Percentiles rank a stretch among this genome's conserved stretches.
Conservation (phyloP, 1,139 yeast species). For the Pichia sorboxylosa region DNA sequence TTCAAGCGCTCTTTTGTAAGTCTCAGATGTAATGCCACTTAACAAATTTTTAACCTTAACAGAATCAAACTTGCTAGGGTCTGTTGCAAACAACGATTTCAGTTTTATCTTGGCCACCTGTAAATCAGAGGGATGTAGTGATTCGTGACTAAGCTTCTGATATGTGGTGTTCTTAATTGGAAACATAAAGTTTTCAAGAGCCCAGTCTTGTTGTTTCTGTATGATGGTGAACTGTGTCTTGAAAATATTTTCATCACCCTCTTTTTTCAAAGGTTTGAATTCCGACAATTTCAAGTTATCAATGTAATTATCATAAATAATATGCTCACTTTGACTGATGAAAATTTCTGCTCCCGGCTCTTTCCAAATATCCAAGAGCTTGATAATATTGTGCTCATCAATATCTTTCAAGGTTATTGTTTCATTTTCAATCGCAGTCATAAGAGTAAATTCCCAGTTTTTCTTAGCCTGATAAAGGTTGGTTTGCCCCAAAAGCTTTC, state of each 20-base stretch:
- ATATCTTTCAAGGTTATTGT: conserved; percentile 34
- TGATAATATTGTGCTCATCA: conserved; percentile 35
- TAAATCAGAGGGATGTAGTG: conserved; percentile 17
- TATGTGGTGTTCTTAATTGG: conserved; percentile 14
- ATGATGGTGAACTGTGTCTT: conserved; percentile 38
- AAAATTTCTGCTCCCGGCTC: conserved; percentile 31
- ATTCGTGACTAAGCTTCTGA: conserved; percentile 9
- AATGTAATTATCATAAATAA: conserved; percentile 22
- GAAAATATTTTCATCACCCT: conserved; percentile 27
- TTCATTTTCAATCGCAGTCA: conserved; percentile 41
- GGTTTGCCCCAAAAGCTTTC: conserved; percentile 46
- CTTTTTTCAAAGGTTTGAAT: conserved; percentile 17
- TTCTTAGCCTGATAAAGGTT: conserved; percentile 42
- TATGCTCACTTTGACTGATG: conserved; percentile 13
- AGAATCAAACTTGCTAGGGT: conserved; percentile 35
- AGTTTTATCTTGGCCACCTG: conserved; percentile 31
- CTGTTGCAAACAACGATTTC: conserved; percentile 55
- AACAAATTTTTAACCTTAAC: conserved; percentile 33
- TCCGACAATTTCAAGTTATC: conserved; percentile 22
- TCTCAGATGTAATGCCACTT: conserved; percentile 31
- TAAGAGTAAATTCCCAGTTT: conserved; percentile 48
- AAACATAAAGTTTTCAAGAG: conserved; percentile 30
- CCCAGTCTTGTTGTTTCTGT: conserved; percentile 38
- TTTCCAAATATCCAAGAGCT: conserved; percentile 48
- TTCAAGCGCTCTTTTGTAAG: conserved; percentile 38